Conservation (phyloP, 2,329 filamentous ascomycete species). For the Trichoderma cornu-damae region DNA sequence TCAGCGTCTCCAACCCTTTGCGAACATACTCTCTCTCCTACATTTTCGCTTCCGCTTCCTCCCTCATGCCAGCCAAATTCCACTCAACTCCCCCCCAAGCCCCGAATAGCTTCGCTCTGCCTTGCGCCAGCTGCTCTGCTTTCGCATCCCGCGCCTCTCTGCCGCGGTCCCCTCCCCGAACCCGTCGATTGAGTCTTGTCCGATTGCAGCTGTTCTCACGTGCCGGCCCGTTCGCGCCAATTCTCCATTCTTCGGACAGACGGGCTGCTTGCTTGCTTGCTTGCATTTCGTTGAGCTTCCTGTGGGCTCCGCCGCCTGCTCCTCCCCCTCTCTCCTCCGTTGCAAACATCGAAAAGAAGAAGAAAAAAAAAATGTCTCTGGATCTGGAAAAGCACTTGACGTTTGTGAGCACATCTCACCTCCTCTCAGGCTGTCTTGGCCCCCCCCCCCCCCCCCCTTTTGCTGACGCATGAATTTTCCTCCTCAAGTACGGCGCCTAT, state of each 20-base stretch:
- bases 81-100: background rate
- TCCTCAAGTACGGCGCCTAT: slow-evolving; percentile 72
- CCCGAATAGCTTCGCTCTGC: background rate
- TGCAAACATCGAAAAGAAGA: slow-evolving; percentile 8
- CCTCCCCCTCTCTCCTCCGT: slow-evolving; percentile 4
- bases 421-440: background rate
- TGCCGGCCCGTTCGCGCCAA: slow-evolving; percentile 15
- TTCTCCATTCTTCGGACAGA: slow-evolving; percentile 12
- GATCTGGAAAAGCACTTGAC: slow-evolving; percentile 76
- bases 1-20: slow-evolving; percentile 2
- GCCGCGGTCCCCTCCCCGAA: background rate
- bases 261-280: background rate
- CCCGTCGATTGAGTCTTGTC: background rate
- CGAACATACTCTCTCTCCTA: background rate
- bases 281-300: slow-evolving; percentile 5
- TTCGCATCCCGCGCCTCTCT: background rate
- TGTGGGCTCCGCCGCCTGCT: background rate
- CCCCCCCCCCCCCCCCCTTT: too few relatives aligned
- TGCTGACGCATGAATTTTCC: slow-evolving; percentile 14
- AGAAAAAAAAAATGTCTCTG: slow-evolving; percentile 59
- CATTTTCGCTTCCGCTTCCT: background rate
- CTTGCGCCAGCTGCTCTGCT: background rate
- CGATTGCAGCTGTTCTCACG: slow-evolving; percentile 9
- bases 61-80: background rate
- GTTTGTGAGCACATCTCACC: slow-evolving; percentile 56